These are phyloP conservation scores for Teratosphaeria zuluensis DNA, from an alignment of 2,329 filamentous ascomycete species.

Conservation along the genomic window DNA sequence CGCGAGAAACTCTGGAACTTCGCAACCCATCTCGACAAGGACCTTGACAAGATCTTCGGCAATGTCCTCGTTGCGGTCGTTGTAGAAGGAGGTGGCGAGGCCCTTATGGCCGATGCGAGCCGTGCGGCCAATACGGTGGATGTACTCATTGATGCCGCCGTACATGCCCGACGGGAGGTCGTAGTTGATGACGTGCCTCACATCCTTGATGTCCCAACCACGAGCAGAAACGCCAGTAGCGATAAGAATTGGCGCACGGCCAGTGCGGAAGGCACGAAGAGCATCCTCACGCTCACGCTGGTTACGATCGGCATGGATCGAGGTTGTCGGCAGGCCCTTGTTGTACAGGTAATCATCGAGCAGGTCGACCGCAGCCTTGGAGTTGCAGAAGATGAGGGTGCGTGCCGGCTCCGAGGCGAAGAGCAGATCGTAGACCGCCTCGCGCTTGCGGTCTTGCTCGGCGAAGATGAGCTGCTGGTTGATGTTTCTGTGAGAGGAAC, in stretches of 20 bases:
- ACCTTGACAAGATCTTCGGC: conserved; percentile 68
- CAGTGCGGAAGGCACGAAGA: conserved; percentile 69
- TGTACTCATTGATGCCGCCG: conserved; percentile 89
- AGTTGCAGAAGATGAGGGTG: conserved; percentile 86
- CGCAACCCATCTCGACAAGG: conserved; percentile 68
- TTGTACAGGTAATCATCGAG: conserved; percentile 86
- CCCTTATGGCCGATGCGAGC: conserved; percentile 85
- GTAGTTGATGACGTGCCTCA: conserved; percentile 89
- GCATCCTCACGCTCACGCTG: conserved; percentile 89
- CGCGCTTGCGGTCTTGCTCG: conserved; percentile 56
- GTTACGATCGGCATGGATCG: conserved; percentile 78
- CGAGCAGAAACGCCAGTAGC: conserved; percentile 80
- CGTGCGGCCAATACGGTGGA: conserved; percentile 91
- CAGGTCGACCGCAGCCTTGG: conserved; percentile 65
- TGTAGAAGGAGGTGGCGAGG: conserved; percentile 81
- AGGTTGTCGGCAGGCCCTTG: conserved; percentile 65
- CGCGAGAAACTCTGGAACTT: conserved; percentile 72
- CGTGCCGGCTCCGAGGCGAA: conserved; percentile 60
- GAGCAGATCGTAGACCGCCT: conserved; percentile 63
- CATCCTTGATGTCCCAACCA: conserved; percentile 77
- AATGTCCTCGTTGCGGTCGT: conserved; percentile 63
- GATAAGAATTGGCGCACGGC: conserved; percentile 67
- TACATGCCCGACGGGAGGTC: conserved; percentile 66
- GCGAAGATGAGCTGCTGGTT: conserved; percentile 63
- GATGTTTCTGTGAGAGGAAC: conserved; percentile 68